Base-by-base conservation (phyloP, 192 early-diverging fungal species). In the Glomus cerebriforme region DNA sequence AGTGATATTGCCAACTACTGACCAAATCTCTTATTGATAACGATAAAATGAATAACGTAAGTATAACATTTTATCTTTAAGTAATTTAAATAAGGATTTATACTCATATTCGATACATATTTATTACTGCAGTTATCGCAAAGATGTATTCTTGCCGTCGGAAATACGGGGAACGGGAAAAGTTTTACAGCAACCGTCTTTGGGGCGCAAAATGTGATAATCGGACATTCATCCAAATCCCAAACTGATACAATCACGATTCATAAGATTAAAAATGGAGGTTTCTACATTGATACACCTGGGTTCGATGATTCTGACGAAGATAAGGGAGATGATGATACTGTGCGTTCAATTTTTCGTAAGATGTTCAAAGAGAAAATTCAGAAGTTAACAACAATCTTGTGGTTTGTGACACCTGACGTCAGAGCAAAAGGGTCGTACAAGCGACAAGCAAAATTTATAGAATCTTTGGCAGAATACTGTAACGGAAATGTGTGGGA, bases 171-270 rank as follows among this genome's bases (percentile, higher is more conserved):
- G 2, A 47, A 54, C 15, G 71, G 71, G 1, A 73, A 77, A 69
- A 77, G 75, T 26, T 74, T 77, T 77, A 77, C 75, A 70, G 75
- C 70, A 77, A 77, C 70, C 2, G 29, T 77, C 47, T 77, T 77
- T 69, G 75, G 75, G 6, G 75, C 75, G 3, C 24, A 27, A 73
- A 34, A 35, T 43, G 75, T 17, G 19, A 69, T 1, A 77, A 32
- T 77, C 5, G 64, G 75, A 43, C 26, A 77, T 77, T 10, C n/a
- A 29, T 22, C 32, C 17, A 72, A 39, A 3, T 77, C 75, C 2
- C 12, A 24, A 43, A 77, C 75, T 19, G 0, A 34, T 39, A 69
- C n/a, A 69, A 32, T 77, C 26, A 70, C 34, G 31, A 22, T 77
- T 69, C 17, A 77, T 29, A 12, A 26, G 29, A 69, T 71, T 32